Base-by-base conservation (phyloP, 768 basidiomycete genomes). In the Rhodotorula kratochvilovae region DNA sequence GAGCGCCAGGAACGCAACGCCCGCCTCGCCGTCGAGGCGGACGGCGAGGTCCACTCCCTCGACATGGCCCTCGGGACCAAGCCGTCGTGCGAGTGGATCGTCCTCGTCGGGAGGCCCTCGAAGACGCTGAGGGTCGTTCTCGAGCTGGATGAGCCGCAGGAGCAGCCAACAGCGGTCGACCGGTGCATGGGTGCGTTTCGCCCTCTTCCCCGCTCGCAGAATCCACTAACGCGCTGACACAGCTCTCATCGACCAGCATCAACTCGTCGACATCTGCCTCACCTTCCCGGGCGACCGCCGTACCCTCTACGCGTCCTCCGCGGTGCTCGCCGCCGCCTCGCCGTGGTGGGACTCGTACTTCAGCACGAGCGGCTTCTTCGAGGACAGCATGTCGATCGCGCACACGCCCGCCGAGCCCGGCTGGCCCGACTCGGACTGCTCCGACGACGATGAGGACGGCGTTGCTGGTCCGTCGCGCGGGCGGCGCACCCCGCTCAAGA, bases 261-360 rank as follows among this genome's bases (percentile, higher is more conserved):
- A 48, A 0, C n/a, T 5, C 17, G 19, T 63, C 35, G 70, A 71
- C 61, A 11, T 71, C 43, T 67, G 70, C 57, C 66, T 71, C 42
- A 46, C 57, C 19, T 71, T 71, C 55, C 61, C 70, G 1, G 29
- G 27, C 27, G 36, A 23, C 5, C 17, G 31, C 8, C 60, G 61
- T 12, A n/a, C 21, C 0, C 61, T 71, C 15, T 66, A 23, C 25
- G 65, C 70, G 13, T 63, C 55, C 23, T 66, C 70, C 8, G 43
- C 27, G 4, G 21, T 36, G 2, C 61, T 71, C 39, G 33, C 65
- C 17, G 17, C 50, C 25, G 51, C 43, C 1, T 71, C 70, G 36
- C 70, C 70, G 46, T 71, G 66, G 53, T 71, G 70, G 70, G 25
- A 25, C 0, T 33, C 61, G 4, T 45, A 45, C 27, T 46, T 66